Base-by-base conservation (phyloP, 352 stramenopile species). In the Pythium coloratum region DNA sequence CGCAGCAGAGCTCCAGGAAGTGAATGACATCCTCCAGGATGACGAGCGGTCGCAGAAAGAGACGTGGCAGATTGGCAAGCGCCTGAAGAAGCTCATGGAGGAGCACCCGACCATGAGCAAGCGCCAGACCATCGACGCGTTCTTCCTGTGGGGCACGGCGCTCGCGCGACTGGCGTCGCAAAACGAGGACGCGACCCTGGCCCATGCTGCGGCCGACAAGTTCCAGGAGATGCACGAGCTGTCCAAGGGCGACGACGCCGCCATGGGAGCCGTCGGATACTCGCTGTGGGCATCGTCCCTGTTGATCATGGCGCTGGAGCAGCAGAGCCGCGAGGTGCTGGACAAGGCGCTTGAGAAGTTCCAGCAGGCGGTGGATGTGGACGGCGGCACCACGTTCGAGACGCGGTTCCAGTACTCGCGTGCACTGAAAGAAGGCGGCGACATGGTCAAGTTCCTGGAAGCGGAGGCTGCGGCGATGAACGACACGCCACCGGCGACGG, bases 61-160 rank as follows among this genome's bases (percentile, higher is more conserved):
- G 57, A 93, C 84, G 13, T 95, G 86, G 84, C 83, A 91, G 74
- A 91, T 95, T 64, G 84, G 86, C 51, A 95, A 95, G 69, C 78
- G 86, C 7, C 72, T 95, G 46, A 95, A 95, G 71, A 83, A 79
- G 64, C 70, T 93, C 51, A 77, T 95, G 64, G 86, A 95, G 59
- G 68, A 51, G 44, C 70, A 91, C 59, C 77, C 80, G 26, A 36
- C 63, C 6, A 78, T 95, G 72, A 64, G 73, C 10, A 72, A 71
- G 54, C 55, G 71, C 28, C 85, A 92, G 64, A 76, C 83, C 53
- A 66, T 92, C 46, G 86, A 95, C 61, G 84, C 84, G 32, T 88
- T 82, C 64, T 95, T 92, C 65, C 62, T 95, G 24, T 95, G 86
- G 86, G 86, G 86, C 34, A 91, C 84, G 6, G 86, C 86, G 16